A percentile compares a stretch with the other conserved stretches of the same genome.
phyloP scores from a whole-genome alignment of 495 filamentous ascomycete genomes.

The Trichoderma gamsii region DNA sequence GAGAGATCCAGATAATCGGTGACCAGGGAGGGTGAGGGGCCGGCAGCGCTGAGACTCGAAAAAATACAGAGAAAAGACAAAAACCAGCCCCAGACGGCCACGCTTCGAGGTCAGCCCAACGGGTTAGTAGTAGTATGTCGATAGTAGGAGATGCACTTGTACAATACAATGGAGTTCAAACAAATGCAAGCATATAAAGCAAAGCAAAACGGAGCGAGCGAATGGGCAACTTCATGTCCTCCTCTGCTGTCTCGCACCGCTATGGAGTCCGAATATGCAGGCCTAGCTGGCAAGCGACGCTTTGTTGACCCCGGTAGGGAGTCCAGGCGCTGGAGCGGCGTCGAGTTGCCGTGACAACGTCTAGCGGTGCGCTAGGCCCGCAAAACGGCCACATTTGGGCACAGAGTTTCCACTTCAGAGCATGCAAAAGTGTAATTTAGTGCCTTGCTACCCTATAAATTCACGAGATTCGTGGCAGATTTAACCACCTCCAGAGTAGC shows the following conservation, averaged over 20 bases:
- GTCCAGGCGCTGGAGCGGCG: background rate
- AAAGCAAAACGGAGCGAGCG: conserved; percentile 2
- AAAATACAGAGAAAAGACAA: background rate
- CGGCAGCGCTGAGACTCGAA: background rate
- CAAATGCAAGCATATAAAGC: background rate
- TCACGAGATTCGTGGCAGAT: background rate
- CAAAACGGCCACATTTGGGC: background rate
- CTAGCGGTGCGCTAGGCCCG: background rate
- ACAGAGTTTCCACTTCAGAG: background rate
- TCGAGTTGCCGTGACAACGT: background rate
- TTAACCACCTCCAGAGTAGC: background rate
- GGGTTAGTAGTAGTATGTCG: background rate
- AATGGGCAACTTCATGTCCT: background rate
- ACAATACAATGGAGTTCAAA: background rate
- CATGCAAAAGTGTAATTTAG: too few species aligned
- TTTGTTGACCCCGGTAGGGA: conserved; percentile 8
- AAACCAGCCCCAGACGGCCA: background rate
- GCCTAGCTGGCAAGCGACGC: conserved; percentile 3
- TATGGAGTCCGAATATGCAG: background rate
- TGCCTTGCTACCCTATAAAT: background rate
- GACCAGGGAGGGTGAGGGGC: background rate
- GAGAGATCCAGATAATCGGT: background rate
- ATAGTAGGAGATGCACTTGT: background rate
- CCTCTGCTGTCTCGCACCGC: background rate
- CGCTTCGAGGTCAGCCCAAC: background rate